Evolutionary conservation across 331 rosid genomes (phyloP).

Genomic region (Quercus tomentella): DNA sequence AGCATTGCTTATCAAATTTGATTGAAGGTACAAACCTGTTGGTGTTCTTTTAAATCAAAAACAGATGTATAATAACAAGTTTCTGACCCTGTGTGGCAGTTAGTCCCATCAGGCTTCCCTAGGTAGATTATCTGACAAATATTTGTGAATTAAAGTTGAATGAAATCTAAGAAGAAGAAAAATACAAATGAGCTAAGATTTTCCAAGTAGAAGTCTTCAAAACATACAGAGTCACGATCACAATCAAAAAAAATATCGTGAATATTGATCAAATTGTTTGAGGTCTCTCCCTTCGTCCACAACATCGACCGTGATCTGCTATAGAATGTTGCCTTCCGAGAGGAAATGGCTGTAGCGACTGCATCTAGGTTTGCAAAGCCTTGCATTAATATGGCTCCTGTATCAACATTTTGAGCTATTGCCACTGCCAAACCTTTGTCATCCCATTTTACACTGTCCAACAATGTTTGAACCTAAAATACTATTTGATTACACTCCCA

Average conservation of each 20-base stretch:
- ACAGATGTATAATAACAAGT: conserved; percentile 76
- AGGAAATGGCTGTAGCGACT: conserved; percentile 43
- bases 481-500: background rate
- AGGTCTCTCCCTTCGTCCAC: conserved; percentile 97
- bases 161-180: background rate
- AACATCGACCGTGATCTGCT: conserved; percentile 75
- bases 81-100: conserved; percentile 85
- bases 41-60: conserved; percentile 39
- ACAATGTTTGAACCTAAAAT: conserved; percentile 59
- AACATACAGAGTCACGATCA: conserved; percentile 85
- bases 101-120: conserved; percentile 90
- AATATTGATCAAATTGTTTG: conserved; percentile 80
- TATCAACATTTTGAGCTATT: no score
- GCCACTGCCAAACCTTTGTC: no score
- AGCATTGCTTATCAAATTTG: background rate
- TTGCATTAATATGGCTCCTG: conserved; percentile 82
- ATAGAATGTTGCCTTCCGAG: conserved; percentile 80
- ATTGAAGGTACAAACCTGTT: conserved; percentile 45
- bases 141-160: conserved; percentile 7
- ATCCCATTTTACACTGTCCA: no score
- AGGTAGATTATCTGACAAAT: conserved; percentile 77
- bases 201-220: background rate
- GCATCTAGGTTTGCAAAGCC: conserved; percentile 76
- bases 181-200: background rate
- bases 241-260: conserved; percentile 78